These are phyloP conservation scores for Botrytis deweyae DNA, from an alignment of 2,329 filamentous ascomycete genomes.

Conservation along the genomic window DNA sequence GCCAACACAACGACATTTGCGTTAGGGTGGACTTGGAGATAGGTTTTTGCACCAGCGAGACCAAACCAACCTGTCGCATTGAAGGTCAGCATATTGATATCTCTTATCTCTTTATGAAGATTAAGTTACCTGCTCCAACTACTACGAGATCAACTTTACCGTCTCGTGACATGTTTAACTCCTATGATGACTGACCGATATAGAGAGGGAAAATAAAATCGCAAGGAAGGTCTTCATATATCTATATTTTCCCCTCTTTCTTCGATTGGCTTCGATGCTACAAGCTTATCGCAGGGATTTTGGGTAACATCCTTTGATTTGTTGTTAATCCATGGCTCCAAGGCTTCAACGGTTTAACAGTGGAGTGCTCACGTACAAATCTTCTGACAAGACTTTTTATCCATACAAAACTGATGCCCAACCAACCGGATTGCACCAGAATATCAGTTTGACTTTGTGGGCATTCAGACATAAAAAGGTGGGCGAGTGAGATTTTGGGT, in stretches of 20 bases:
- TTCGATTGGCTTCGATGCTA: too few species aligned
- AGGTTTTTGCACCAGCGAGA: conserved; percentile 60
- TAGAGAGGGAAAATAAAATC: background rate
- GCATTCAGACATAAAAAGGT: background rate
- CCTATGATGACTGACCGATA: too few species aligned
- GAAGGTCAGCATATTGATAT: background rate
- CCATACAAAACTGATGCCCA: background rate
- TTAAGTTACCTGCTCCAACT: conserved; percentile 15
- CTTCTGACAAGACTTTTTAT: background rate
- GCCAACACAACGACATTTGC: conserved; percentile 59
- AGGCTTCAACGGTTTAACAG: background rate
- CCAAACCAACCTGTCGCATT: conserved; percentile 43
- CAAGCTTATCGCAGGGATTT: background rate
- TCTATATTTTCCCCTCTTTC: background rate
- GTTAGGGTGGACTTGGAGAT: conserved; percentile 57
- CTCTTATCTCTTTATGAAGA: background rate
- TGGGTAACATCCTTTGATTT: background rate
- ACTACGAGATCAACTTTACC: conserved; percentile 11
- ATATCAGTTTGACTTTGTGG: background rate
- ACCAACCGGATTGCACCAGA: background rate
- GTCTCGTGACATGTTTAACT: background rate
- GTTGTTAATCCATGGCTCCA: background rate
- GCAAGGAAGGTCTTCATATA: background rate
- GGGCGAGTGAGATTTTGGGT: background rate
- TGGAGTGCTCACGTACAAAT: background rate